Evolutionary conservation across 345 rosid species (phyloP), one percentile per base, ranked within the genome.

Genomic region (Hibiscus tridactylites): DNA sequence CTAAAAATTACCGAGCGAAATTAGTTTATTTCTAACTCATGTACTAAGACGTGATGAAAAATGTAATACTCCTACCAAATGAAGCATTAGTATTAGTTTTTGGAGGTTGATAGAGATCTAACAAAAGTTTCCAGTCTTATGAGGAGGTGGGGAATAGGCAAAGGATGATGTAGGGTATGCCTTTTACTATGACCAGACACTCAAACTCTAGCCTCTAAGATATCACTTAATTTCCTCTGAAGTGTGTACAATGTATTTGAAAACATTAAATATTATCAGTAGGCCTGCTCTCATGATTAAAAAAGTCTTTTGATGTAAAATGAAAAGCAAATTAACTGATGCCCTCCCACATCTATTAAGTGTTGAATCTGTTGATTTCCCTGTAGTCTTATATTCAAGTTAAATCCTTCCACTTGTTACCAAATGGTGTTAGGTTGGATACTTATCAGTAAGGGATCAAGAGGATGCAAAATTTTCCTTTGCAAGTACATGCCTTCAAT

Each of bases 231-330:
- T 37, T 37, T 37, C 42, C 42, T 37, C 9, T 37, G 0, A 37
- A 37, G 42, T 1, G 46, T n/a, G 52, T 65, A 11, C 28, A 39
- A 65, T 26, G 1, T 42, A 21, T 42, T 65, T 65, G 52, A 11
- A 50, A 65, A 65, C 68, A 42, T 35, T 62, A 12, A 33, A 62
- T 35, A 63, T 63, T 35, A 63, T 63, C 68, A 63, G 4, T 63
- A 63, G 50, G 50, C 29, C 2, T 63, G 50, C 50, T 63, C 12
- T 39, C 47, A 35, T 9, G 12, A 4, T 37, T 9, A 19, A 65
- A 11, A 9, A 17, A 11, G 53, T 65, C 1, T 65, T 42, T 65
- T 26, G n/a, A 42, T 17, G 28, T 39, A 39, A 39, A 19, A 42
- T 65, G 29, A 65, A 65, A 65, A 37, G 15, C 2, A 42, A 65